Percentiles rank a stretch among this genome's conserved stretches.
Evolutionary conservation across 2,329 filamentous ascomycete genomes (phyloP).

Genomic region (Ophiostoma australiae): DNA sequence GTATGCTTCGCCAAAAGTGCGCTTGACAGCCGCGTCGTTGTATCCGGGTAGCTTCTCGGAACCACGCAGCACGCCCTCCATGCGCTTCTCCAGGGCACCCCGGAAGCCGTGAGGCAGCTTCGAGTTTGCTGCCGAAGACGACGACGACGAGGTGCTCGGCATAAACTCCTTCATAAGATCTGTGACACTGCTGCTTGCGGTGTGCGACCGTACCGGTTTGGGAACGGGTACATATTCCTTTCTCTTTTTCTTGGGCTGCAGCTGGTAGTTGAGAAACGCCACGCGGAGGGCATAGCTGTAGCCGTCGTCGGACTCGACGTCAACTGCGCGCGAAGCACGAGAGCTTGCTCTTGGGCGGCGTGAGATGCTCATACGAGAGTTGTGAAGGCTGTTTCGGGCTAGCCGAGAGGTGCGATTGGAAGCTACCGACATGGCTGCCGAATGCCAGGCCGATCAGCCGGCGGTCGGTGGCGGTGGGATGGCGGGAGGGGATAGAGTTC

Average conservation of each 20-base stretch:
- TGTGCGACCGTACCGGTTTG: constrained; percentile 23
- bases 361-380: constrained; percentile 39
- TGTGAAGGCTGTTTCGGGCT: constrained; percentile 44
- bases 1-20: constrained; percentile 90
- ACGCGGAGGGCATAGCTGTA: constrained; percentile 87
- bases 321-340: constrained; percentile 37
- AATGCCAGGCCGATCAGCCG: constrained; percentile 21
- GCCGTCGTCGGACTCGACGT: constrained; percentile 68
- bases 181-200: constrained; percentile 62
- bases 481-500: not conserved
- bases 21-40: constrained; percentile 83
- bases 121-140: constrained; percentile 48
- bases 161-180: constrained; percentile 86
- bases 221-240: constrained; percentile 75
- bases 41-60: constrained; percentile 82
- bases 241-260: constrained; percentile 84
- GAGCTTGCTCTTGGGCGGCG: constrained; percentile 43
- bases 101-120: constrained; percentile 57
- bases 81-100: constrained; percentile 58
- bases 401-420: constrained; percentile 46
- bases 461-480: not conserved
- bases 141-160: constrained; percentile 36
- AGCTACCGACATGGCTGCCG: constrained; percentile 45
- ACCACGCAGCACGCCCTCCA: constrained; percentile 75
- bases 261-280: constrained; percentile 86